A percentile compares a stretch with the other conserved stretches of the same genome.
Evolutionary conservation across 1,139 yeast species (phyloP).

Genomic region (Meyerozyma sp.): DNA sequence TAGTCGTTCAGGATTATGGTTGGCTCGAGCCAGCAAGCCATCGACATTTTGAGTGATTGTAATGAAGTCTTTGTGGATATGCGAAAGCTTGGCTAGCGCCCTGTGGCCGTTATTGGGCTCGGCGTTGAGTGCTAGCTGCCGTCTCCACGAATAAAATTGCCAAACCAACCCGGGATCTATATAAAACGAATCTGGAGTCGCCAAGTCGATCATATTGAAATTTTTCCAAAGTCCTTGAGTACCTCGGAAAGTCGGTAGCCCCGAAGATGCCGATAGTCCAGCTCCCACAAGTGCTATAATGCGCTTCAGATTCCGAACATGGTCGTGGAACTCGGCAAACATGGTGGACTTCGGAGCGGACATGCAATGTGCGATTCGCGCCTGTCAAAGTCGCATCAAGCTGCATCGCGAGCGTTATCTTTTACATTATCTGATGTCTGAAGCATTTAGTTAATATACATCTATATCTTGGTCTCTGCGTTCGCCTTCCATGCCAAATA

Average conservation of each 20-base stretch:
- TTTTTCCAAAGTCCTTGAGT: slow-evolving; percentile 74
- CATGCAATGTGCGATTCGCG: background rate
- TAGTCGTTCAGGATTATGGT: slow-evolving; percentile 46
- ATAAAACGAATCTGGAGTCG: slow-evolving; percentile 86
- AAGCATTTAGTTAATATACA: background rate
- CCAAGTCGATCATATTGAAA: slow-evolving; percentile 75
- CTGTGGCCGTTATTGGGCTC: slow-evolving; percentile 69
- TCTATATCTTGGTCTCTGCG: background rate
- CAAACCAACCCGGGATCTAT: slow-evolving; percentile 82
- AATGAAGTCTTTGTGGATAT: slow-evolving; percentile 37
- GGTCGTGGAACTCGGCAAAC: slow-evolving; percentile 51
- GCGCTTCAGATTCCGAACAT: slow-evolving; percentile 45
- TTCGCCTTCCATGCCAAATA: slow-evolving; percentile 63
- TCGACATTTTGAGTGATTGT: slow-evolving; percentile 83
- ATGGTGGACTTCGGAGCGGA: background rate
- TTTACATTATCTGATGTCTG: no score
- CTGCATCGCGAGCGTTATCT: no score
- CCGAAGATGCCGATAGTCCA: slow-evolving; percentile 75
- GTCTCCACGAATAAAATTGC: slow-evolving; percentile 76
- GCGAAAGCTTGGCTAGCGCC: slow-evolving; percentile 49
- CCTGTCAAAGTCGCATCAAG: no score
- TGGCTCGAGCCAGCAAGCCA: slow-evolving; percentile 63
- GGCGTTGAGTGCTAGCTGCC: slow-evolving; percentile 61
- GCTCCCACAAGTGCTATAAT: slow-evolving; percentile 80
- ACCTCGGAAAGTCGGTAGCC: slow-evolving; percentile 70